A percentile compares a stretch with the other conserved stretches of the same genome.
Evolutionary conservation across 163 green algal species (phyloP).

Genomic region (Scenedesmus sp.): DNA sequence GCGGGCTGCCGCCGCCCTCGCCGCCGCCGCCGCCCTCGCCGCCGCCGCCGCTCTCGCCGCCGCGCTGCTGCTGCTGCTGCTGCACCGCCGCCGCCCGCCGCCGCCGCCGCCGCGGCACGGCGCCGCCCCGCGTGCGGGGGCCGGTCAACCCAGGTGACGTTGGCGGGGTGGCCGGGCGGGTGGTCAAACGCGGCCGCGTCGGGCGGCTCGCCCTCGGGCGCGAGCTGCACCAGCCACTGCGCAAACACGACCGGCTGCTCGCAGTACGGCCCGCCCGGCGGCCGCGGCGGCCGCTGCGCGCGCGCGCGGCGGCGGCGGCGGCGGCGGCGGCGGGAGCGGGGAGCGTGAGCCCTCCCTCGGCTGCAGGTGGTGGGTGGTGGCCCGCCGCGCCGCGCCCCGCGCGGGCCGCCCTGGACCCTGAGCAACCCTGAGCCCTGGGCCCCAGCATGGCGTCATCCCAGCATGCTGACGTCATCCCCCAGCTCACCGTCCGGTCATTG

Average conservation of each 20-base stretch:
- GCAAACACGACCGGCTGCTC: constrained; percentile 34
- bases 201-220: constrained; percentile 3
- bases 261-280: constrained; percentile 12
- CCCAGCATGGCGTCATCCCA: background rate
- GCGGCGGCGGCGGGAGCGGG: background rate
- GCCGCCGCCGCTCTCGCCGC: too few relatives aligned
- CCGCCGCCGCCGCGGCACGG: too few relatives aligned
- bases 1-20: too few relatives aligned
- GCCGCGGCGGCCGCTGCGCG: constrained; percentile 15
- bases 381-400: too few relatives aligned
- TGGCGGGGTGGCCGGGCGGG: background rate
- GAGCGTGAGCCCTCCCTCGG: too few relatives aligned
- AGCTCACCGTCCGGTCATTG: constrained; percentile 37
- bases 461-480: background rate
- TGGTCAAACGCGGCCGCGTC: background rate
- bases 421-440: background rate
- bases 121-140: too few relatives aligned
- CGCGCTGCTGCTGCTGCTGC: too few relatives aligned
- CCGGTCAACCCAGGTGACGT: constrained; percentile 12
- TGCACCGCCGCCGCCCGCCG: too few relatives aligned
- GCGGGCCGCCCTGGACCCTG: background rate
- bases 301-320: background rate
- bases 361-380: too few relatives aligned
- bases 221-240: constrained; percentile 44
- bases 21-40: too few relatives aligned